Evolutionary conservation across 257 asterid species (phyloP).

Genomic region (Solanum microdontum): DNA sequence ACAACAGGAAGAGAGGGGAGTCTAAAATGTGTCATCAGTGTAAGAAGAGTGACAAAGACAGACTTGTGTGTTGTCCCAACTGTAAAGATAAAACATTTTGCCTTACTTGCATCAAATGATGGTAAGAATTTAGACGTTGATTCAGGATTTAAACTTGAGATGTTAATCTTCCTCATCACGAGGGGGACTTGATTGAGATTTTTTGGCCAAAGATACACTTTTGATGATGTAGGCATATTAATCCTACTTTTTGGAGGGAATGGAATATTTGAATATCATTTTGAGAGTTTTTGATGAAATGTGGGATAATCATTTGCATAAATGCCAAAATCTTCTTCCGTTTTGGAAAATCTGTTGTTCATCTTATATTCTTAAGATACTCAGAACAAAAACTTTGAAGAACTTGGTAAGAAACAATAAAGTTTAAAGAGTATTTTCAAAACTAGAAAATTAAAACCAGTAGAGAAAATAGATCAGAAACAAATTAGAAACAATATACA

Average conservation of each 20-base stretch:
- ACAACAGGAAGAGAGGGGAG: background rate
- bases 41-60: slow-evolving; percentile 32
- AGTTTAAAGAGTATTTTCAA: too few species aligned
- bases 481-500: too few species aligned
- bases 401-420: too few species aligned
- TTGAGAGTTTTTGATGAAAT: background rate
- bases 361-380: too few species aligned
- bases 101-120: slow-evolving; percentile 15
- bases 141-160: background rate
- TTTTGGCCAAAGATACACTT: background rate
- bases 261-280: background rate
- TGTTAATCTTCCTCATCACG: background rate
- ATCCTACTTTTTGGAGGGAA: background rate
- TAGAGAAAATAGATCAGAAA: too few species aligned
- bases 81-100: slow-evolving; percentile 36
- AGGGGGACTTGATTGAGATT: background rate
- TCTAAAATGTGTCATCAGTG: slow-evolving; percentile 38
- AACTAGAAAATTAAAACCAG: too few species aligned
- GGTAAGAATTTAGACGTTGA: slow-evolving; percentile 8
- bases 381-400: too few species aligned
- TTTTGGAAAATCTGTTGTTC: too few species aligned
- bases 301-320: too few species aligned
- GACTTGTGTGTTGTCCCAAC: slow-evolving; percentile 30
- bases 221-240: background rate
- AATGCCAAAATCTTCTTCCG: too few species aligned